Conservation (phyloP, 352 stramenopile species). For the Phytophthora ramorum region DNA sequence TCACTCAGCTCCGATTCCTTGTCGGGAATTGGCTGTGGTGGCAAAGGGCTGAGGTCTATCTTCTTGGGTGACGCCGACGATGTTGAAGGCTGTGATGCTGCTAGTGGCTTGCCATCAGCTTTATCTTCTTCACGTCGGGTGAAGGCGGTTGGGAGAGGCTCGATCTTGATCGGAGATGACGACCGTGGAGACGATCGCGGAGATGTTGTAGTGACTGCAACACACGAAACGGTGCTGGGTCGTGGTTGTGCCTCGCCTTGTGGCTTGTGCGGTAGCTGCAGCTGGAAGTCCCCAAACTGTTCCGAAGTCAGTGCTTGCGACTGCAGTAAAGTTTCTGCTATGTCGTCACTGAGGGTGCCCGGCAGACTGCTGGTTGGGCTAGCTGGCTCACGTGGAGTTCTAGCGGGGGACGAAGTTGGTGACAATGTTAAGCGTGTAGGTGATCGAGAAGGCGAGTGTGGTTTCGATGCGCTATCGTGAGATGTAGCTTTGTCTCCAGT, state of each 20-base stretch:
- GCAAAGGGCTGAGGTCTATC: constrained; percentile 22
- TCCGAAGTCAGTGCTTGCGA: constrained; percentile 2
- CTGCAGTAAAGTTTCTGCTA: constrained; percentile 2
- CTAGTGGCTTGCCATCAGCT: constrained; percentile 31
- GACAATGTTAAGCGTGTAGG: constrained; percentile 10
- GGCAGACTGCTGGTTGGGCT: constrained; percentile 13
- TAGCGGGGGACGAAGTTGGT: constrained; percentile 17
- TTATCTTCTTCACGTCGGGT: constrained; percentile 27
- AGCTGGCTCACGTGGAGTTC: constrained; percentile 24
- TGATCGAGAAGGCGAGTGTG: constrained; percentile 2
- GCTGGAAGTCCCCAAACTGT: neutral
- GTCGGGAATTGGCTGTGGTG: constrained; percentile 19
- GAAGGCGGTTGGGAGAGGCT: constrained; percentile 28
- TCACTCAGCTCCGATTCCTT: constrained; percentile 29
- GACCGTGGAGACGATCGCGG: constrained; percentile 22
- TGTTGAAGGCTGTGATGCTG: constrained; percentile 1
- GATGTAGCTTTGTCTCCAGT: neutral
- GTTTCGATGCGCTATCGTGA: constrained; percentile 6
- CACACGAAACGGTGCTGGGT: constrained; percentile 9
- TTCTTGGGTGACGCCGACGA: constrained; percentile 28
- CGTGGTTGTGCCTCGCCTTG: constrained; percentile 17
- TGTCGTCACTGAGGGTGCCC: constrained; percentile 22
- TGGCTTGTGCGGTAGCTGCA: constrained; percentile 32
- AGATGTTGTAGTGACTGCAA: constrained; percentile 13
- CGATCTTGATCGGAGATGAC: constrained; percentile 46